Base-by-base conservation (phyloP, 1,284 basidiomycete species). In the Omphalotus olearius region DNA sequence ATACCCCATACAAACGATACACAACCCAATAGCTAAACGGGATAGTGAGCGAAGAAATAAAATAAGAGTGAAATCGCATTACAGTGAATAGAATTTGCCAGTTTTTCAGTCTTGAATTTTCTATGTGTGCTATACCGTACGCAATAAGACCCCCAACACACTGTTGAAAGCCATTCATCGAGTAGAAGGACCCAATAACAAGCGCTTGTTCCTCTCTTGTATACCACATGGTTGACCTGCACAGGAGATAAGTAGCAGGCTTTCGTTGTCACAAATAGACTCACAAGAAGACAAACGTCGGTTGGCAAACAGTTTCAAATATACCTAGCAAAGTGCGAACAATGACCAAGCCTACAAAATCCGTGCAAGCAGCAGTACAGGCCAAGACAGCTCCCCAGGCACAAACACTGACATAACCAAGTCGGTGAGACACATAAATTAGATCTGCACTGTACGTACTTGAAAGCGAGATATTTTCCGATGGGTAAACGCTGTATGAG, bases 51-150 rank as follows among this genome's bases (percentile, higher is more conserved):
- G 18, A 35, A 6, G 2, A 23, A 36, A 16, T 17, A 7, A 20
- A 37, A 38, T 7, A 45, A 37, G 26, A 11, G 37, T 26, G 6
- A 13, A 10, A n/a, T 14, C 6, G 11, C 16, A 70, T 39, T 38
- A 74, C 74, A 6, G 69, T 70, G 60, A 79, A 79, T 28, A 79
- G 62, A 25, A 78, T 70, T 57, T 79, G 75, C 78, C 78, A 80
- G 55, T 77, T 77, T 50, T 76, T 72, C 26, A 80, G 61, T 2
- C 64, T 65, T 1, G 65, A 64, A 25, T 64, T 51, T 2, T 75
- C 55, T 52, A 78, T 70, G 45, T 78, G 78, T 6, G 72, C 70
- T 43, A 79, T 72, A 11, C 74, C 78, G 50, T 76, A 78, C 0
- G 73, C 75, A 46, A 78, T 73, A 25, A 78, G 59, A 17, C 76